Percentiles rank a stretch among this genome's conserved stretches.
These are phyloP conservation scores for Lentinula edodes DNA, from an alignment of 768 basidiomycete species.

Conservation along the genomic window DNA sequence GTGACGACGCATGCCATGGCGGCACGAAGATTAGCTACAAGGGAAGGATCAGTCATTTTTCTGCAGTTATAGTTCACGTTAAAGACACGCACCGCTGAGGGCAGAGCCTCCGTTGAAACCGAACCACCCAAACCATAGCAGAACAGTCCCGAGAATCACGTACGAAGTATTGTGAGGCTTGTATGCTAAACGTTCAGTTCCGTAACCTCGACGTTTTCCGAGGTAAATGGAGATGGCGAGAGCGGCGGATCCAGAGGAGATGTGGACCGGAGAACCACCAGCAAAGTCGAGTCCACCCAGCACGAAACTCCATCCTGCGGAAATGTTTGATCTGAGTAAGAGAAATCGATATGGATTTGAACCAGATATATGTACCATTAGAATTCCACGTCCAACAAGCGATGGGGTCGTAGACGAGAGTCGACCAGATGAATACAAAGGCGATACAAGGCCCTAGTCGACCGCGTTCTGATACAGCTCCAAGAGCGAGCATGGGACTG, in stretches of 20 bases:
- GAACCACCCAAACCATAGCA: constrained; percentile 97
- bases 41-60: too few relatives aligned
- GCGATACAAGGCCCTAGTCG: constrained; percentile 82
- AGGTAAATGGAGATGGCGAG: constrained; percentile 89
- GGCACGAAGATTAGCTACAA: constrained; percentile 68
- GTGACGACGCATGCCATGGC: constrained; percentile 89
- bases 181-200: constrained; percentile 86
- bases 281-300: constrained; percentile 90
- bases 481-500: constrained; percentile 83
- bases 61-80: background rate
- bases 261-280: constrained; percentile 95
- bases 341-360: constrained; percentile 10
- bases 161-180: constrained; percentile 92
- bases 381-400: constrained; percentile 97
- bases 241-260: constrained; percentile 88
- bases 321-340: background rate
- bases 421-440: constrained; percentile 89
- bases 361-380: constrained; percentile 40
- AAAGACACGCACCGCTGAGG: constrained; percentile 40
- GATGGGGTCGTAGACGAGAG: constrained; percentile 88
- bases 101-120: constrained; percentile 94
- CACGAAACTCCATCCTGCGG: constrained; percentile 57
- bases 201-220: constrained; percentile 87
- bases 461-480: constrained; percentile 87
- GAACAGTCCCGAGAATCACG: constrained; percentile 87